Evolutionary conservation across 176 grass and related monocot species (phyloP), one percentile per base, ranked within the genome.

Genomic region (Phoenix roebelenii): DNA sequence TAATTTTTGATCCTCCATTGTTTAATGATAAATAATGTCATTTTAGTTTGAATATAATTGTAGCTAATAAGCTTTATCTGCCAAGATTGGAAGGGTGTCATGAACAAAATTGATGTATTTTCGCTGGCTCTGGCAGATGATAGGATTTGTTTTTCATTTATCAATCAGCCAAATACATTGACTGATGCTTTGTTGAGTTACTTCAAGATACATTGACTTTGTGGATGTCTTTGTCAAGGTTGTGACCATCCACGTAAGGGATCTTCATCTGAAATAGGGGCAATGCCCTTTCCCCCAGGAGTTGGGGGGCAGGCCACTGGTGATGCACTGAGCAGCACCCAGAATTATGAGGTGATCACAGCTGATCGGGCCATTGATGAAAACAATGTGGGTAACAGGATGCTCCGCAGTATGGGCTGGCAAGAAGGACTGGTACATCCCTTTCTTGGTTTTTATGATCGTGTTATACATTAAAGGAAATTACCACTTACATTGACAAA

Each of bases 281-380:
- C 74, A 15, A 98, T 98, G 93, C 93, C 93, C n/a, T 98, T 92
- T 60, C 93, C 93, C 52, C 93, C 93, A 56, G 93, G 87, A 67
- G 93, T 92, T 56, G 87, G 93, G 63, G 87, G 83, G 71, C 75
- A 79, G 55, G 73, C 77, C 39, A 60, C 67, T 69, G 87, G 87
- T 77, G 93, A 89, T 78, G 70, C 64, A 79, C 28, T 30, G 32
- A 70, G 63, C 17, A 76, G 76, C 22, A 61, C 63, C 25, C 87
- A 98, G 72, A 92, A 82, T 82, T 92, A 76, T 56, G 93, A 98
- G 74, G 74, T 92, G 59, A 98, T 98, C 69, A 88, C 84, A 49
- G 76, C 87, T 15, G 84, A 92, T 70, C 80, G 82, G 68, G 87
- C 79, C 58, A 81, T 98, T 29, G 84, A 98, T 20, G 93, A 98